phyloP scores from a whole-genome alignment of 352 stramenopile species.

The Phytophthora tubulina region DNA sequence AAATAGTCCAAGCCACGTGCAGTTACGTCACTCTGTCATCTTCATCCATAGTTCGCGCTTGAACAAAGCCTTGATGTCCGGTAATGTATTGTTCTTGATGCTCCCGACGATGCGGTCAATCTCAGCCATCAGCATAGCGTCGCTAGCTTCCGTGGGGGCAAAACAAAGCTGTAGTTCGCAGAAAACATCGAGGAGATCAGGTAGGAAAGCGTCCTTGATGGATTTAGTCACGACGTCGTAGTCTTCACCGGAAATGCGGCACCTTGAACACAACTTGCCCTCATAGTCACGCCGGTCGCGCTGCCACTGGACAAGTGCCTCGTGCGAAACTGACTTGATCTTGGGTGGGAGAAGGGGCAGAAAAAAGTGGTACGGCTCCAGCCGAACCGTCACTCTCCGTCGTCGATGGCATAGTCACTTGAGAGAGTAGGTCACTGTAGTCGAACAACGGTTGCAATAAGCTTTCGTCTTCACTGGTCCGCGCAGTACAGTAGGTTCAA shows the following conservation, averaged over 20 bases:
- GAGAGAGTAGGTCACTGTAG: no score
- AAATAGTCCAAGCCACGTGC: conserved; percentile 4
- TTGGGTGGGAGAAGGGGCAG: not conserved
- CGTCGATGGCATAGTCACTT: no score
- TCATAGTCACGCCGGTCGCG: conserved; percentile 6
- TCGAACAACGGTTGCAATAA: no score
- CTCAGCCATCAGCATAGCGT: not conserved
- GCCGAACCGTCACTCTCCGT: no score
- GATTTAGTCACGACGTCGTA: not conserved
- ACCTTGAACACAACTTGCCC: not conserved
- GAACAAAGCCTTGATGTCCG: not conserved
- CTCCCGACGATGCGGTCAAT: not conserved
- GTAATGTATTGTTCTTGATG: not conserved
- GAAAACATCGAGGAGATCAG: not conserved
- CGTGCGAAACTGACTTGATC: not conserved
- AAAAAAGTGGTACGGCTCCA: no score
- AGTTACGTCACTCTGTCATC: not conserved
- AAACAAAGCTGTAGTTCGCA: not conserved
- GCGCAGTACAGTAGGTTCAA: no score
- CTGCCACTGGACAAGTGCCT: no score
- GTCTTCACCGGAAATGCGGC: not conserved
- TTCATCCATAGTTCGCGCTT: conserved; percentile 1
- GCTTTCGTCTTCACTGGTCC: no score
- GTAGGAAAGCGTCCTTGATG: not conserved
- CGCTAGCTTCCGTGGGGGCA: not conserved